These are phyloP conservation scores for Ambrosiella cleistominuta DNA, from an alignment of 2,329 filamentous ascomycete species.

Conservation along the genomic window DNA sequence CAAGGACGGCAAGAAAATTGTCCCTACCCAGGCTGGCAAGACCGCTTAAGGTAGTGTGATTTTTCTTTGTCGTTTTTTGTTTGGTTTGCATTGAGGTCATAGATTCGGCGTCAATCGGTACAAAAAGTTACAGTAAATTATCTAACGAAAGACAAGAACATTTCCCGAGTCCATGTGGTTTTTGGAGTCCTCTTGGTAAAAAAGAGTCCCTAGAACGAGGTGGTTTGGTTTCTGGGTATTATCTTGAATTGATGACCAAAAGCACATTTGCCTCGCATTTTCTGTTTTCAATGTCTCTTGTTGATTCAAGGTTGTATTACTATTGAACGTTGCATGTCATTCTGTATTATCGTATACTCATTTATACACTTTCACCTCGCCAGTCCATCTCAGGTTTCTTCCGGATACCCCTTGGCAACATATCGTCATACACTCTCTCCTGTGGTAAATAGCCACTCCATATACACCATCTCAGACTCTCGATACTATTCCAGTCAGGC, in stretches of 20 bases:
- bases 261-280: slow-evolving; percentile 4
- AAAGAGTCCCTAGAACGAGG: slow-evolving; percentile 4
- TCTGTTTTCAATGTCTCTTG: neutral
- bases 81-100: slow-evolving; percentile 3
- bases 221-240: slow-evolving; percentile 7
- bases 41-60: slow-evolving; percentile 19
- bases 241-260: slow-evolving; percentile 8
- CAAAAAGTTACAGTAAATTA: slow-evolving; percentile 10
- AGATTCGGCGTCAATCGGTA: slow-evolving; percentile 11
- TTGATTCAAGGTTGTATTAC: too few species aligned
- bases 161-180: slow-evolving; percentile 9
- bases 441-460: neutral
- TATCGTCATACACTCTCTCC: slow-evolving; percentile 1
- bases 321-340: too few species aligned
- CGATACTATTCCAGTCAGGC: neutral
- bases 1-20: slow-evolving; percentile 99
- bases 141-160: slow-evolving; percentile 7
- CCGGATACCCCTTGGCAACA: neutral
- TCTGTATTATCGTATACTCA: neutral
- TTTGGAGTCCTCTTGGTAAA: slow-evolving; percentile 5
- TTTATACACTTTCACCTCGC: neutral
- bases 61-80: neutral
- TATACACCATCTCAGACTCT: neutral
- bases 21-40: slow-evolving; percentile 64
- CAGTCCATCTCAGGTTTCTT: neutral